Base-by-base conservation (phyloP, 371 early-diverging fungal species). In the Enteropsectra breve region DNA sequence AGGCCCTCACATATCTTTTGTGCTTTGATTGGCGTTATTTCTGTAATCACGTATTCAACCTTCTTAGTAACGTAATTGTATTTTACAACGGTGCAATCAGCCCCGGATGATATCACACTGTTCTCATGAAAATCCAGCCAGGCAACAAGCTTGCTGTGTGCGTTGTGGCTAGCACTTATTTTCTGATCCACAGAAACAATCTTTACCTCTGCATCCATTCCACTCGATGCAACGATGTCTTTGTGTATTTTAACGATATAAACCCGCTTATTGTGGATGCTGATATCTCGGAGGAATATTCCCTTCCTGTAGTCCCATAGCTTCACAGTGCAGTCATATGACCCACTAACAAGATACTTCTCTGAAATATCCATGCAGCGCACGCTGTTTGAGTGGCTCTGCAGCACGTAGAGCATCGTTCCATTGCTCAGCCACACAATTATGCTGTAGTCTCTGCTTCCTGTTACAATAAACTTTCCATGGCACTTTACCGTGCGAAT, bases 301-400 rank as follows among this genome's bases (percentile, higher is more conserved):
- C 81, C 81, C n/a, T 52, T 73, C 45, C 54, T 62, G 52, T 75
- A 78, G 66, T 72, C 34, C 99, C 99, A 98, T 30, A 95, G 87
- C 46, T 90, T 84, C n/a, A 92, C 91, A 32, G 86, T 84, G 0
- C 90, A 86, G 80, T 97, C 97, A 86, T 94, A 87, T 69, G 90
- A 89, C 40, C 96, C 96, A 65, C 88, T 87, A 68, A 90, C 87
- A 48, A 92, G 87, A 57, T 86, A 84, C 33, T 87, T 86, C 3
- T 91, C 91, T 80, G 86, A 79, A 0, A 87, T 88, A 1, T 92
- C 91, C 46, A 98, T 76, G 8, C 94, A 90, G 28, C 97, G 85
- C 23, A 98, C 94, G 2, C 90, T 89, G 65, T 85, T 83, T 0
- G 82, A 83, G 81, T 97, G 98, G 5, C 94, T 94, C 6, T 70